These are phyloP conservation scores for Yarrowia sp. DNA, from an alignment of 805 yeast genomes.

Conservation along the genomic window DNA sequence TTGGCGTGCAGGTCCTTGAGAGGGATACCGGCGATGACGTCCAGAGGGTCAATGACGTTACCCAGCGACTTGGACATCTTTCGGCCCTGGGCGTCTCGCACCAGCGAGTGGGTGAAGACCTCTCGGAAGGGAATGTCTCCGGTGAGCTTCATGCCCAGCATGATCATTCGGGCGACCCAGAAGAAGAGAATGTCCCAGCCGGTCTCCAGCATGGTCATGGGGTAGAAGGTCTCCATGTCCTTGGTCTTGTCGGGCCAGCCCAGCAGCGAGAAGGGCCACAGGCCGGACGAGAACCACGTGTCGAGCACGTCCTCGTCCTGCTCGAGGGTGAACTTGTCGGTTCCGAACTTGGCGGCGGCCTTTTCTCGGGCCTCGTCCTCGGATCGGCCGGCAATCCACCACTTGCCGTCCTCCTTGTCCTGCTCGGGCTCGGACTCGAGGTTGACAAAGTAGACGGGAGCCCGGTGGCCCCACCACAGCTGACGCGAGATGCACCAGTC, in stretches of 20 bases:
- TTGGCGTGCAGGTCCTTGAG: conserved; percentile 80
- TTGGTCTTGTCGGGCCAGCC: conserved; percentile 88
- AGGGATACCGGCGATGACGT: conserved; percentile 88
- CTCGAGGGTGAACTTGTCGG: conserved; percentile 71
- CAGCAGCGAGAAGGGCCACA: conserved; percentile 96
- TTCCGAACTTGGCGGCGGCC: conserved; percentile 77
- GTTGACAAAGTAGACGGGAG: conserved; percentile 90
- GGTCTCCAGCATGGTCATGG: conserved; percentile 94
- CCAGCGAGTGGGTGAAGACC: conserved; percentile 97
- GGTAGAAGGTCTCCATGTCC: conserved; percentile 81
- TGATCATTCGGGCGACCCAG: conserved; percentile 98
- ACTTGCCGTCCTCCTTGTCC: conserved; percentile 64
- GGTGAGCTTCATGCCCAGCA: conserved; percentile 87
- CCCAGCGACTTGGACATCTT: conserved; percentile 98
- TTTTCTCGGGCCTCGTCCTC: conserved; percentile 83
- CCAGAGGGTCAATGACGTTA: conserved; percentile 94
- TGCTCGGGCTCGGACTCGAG: conserved; percentile 69
- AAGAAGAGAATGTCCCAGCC: conserved; percentile 99
- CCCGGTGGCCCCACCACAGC: conserved; percentile 97
- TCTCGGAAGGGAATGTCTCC: conserved; percentile 93
- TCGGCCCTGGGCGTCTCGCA: conserved; percentile 98
- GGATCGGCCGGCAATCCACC: conserved; percentile 91
- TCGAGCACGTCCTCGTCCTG: conserved; percentile 99
- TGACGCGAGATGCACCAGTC: conserved; percentile 99
- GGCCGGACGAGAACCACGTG: conserved; percentile 98